Evolutionary conservation across 1,139 yeast genomes (phyloP).

Genomic region (Yamadazyma blattariae): DNA sequence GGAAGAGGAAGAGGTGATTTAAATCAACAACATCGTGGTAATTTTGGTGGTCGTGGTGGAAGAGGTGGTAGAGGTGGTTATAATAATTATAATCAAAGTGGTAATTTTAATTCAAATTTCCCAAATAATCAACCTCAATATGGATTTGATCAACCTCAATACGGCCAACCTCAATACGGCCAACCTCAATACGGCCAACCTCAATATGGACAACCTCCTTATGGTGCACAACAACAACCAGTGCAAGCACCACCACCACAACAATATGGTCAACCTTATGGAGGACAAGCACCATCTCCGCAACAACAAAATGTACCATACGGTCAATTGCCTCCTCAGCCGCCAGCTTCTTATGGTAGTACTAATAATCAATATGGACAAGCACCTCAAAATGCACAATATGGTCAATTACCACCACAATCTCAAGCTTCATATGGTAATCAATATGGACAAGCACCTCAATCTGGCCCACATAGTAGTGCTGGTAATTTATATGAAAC

Average conservation of each 20-base stretch:
- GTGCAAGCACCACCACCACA: neutral
- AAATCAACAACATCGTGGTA: constrained; percentile 2
- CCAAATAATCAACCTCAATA: constrained; percentile 3
- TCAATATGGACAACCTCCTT: neutral
- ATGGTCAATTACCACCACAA: neutral
- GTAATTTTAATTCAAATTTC: neutral
- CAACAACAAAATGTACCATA: constrained; percentile 1
- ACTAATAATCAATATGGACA: neutral
- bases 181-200: constrained; percentile 2
- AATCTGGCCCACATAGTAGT: constrained; percentile 11
- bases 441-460: constrained; percentile 14
- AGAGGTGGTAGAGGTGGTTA: constrained; percentile 1
- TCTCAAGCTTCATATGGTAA: neutral
- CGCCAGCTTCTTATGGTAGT: constrained; percentile 5
- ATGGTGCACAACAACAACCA: neutral
- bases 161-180: neutral
- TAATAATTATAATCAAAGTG: constrained; percentile 5
- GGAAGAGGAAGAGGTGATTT: constrained; percentile 7
- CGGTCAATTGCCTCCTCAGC: constrained; percentile 5
- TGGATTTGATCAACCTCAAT: neutral
- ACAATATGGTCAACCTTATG: neutral
- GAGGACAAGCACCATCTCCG: neutral
- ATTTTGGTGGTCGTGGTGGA: neutral
- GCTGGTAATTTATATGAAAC: constrained; percentile 20
- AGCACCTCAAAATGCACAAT: neutral